phyloP scores from a whole-genome alignment of 2,329 filamentous ascomycete species.

The Pyricularia sp. region DNA sequence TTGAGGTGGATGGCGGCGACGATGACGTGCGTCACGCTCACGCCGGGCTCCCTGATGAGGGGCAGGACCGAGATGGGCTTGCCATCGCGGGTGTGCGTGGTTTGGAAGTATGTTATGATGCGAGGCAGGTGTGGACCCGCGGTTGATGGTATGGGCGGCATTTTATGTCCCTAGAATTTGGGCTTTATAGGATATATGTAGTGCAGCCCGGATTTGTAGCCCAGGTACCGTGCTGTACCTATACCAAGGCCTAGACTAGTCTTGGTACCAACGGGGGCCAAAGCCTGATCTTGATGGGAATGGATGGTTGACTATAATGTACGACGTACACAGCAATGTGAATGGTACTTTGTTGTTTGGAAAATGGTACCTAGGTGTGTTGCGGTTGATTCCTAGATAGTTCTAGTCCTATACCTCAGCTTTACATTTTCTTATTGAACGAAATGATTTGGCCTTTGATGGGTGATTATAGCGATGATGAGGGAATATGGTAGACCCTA shows the following conservation, averaged over 20 bases:
- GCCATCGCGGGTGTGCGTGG: constrained; percentile 26
- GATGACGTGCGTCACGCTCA: constrained; percentile 59
- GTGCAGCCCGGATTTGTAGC: background rate
- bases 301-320: too few species aligned
- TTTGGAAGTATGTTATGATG: constrained; percentile 30
- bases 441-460: background rate
- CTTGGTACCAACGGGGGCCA: too few species aligned
- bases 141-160: constrained; percentile 18
- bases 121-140: constrained; percentile 15
- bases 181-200: background rate
- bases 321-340: too few species aligned
- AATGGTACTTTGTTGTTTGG: background rate
- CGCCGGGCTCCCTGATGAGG: constrained; percentile 25
- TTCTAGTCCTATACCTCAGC: background rate
- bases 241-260: background rate
- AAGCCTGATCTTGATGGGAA: too few species aligned
- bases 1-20: constrained; percentile 75
- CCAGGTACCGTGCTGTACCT: background rate
- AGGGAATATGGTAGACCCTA: background rate
- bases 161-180: constrained; percentile 8
- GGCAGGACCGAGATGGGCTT: constrained; percentile 30
- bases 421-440: background rate
- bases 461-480: background rate
- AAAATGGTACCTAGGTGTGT: background rate
- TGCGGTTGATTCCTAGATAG: background rate